These are phyloP conservation scores for Brassica juncea DNA, from an alignment of 345 rosid genomes.

Conservation along the genomic window DNA sequence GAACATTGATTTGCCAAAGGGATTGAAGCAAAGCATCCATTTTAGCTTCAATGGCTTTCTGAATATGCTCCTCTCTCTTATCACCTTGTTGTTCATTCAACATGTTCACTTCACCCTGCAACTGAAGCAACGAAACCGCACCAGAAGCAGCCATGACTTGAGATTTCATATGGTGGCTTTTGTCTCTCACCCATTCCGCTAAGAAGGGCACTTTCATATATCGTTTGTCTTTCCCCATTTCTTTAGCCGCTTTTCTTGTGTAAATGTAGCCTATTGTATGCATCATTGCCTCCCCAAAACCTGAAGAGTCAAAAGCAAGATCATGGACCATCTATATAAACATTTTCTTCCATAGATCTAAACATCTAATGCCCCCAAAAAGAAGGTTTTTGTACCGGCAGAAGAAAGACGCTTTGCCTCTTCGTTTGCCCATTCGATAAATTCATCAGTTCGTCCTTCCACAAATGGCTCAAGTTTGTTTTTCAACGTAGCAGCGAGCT, in stretches of 20 bases:
- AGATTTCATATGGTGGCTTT: conserved; percentile 39
- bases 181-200: conserved; percentile 97
- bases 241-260: conserved; percentile 85
- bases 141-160: conserved; percentile 99
- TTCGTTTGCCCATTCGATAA: conserved; percentile 65
- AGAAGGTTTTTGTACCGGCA: conserved; percentile 51
- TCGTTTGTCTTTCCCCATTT: conserved; percentile 82
- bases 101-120: conserved; percentile 81
- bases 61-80: conserved; percentile 64
- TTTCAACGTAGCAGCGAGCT: conserved; percentile 61
- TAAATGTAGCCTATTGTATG: conserved; percentile 78
- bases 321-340: background rate
- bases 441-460: conserved; percentile 67
- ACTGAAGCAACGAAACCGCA: conserved; percentile 75
- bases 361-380: background rate
- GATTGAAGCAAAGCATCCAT: conserved; percentile 83
- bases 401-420: conserved; percentile 66
- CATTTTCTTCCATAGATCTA: background rate
- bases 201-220: conserved; percentile 88
- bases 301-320: conserved; percentile 43
- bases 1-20: conserved; percentile 94
- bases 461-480: conserved; percentile 69
- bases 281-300: conserved; percentile 55
- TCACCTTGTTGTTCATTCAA: conserved; percentile 52
- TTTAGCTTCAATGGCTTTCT: conserved; percentile 73